Evolutionary conservation across 2,329 filamentous ascomycete genomes (phyloP).

Genomic region (Trichoderma koningiopsis): DNA sequence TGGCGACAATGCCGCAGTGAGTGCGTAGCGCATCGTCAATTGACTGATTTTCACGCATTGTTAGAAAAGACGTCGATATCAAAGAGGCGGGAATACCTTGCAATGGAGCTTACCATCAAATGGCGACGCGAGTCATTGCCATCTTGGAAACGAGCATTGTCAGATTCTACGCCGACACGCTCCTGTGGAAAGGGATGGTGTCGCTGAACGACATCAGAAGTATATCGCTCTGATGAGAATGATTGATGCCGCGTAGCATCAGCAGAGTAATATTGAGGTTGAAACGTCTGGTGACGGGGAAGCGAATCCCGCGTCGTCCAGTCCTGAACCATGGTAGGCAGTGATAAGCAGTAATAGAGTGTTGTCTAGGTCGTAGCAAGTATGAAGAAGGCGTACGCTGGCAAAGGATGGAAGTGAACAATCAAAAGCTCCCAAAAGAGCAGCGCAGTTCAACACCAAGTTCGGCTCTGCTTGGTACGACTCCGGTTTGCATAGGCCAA

Average conservation of each 20-base stretch:
- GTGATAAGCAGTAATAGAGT: slow-evolving; percentile 33
- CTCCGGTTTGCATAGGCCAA: slow-evolving; percentile 20
- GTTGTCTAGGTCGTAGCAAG: not conserved
- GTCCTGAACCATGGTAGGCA: slow-evolving; percentile 45
- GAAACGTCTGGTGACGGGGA: slow-evolving; percentile 39
- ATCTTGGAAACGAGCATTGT: slow-evolving; percentile 42
- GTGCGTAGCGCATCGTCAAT: slow-evolving; percentile 56
- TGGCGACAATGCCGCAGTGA: slow-evolving; percentile 54
- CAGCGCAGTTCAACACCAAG: not conserved
- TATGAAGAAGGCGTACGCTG: not conserved
- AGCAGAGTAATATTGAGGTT: slow-evolving; percentile 31
- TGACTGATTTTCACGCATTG: slow-evolving; percentile 40
- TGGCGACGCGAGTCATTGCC: slow-evolving; percentile 41
- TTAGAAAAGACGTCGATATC: not conserved
- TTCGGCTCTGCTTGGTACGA: slow-evolving; percentile 16
- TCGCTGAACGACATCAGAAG: slow-evolving; percentile 35
- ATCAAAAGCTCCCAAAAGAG: not conserved
- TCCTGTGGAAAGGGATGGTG: slow-evolving; percentile 37
- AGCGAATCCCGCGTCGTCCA: slow-evolving; percentile 43
- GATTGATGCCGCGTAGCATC: slow-evolving; percentile 36
- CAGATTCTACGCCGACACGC: slow-evolving; percentile 36
- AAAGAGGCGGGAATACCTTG: not conserved
- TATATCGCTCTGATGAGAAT: slow-evolving; percentile 38
- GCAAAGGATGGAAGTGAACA: slow-evolving; percentile 3
- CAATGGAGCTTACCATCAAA: slow-evolving; percentile 41